Evolutionary conservation across 140 eudicot species (phyloP).

Genomic region (Erigeron philadelphicus): DNA sequence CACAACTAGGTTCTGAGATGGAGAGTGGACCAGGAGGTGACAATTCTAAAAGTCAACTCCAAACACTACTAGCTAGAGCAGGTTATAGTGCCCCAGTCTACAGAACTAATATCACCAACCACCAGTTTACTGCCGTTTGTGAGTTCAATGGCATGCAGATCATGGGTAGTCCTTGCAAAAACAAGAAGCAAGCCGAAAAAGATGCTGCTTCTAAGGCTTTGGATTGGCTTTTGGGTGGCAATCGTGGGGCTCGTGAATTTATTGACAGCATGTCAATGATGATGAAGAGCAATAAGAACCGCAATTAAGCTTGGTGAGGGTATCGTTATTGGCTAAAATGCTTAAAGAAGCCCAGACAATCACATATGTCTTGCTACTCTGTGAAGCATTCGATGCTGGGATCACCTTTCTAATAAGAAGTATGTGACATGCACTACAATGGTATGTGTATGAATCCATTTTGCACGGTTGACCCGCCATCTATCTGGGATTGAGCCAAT

Average conservation of each 20-base stretch:
- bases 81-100: conserved; percentile 61
- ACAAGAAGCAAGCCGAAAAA: conserved; percentile 80
- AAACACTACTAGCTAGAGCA: conserved; percentile 67
- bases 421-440: neutral
- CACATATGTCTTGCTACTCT: conserved; percentile 9
- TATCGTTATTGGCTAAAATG: conserved; percentile 1
- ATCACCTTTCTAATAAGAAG: neutral
- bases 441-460: neutral
- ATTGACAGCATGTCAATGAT: conserved; percentile 58
- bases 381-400: neutral
- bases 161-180: conserved; percentile 56
- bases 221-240: conserved; percentile 58
- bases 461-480: conserved; percentile 1
- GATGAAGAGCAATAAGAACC: conserved; percentile 62
- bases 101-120: conserved; percentile 44
- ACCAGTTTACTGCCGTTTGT: conserved; percentile 53
- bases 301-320: conserved; percentile 20
- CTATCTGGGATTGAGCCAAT: neutral
- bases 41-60: conserved; percentile 73
- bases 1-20: conserved; percentile 21
- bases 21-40: conserved; percentile 89
- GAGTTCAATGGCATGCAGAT: conserved; percentile 66
- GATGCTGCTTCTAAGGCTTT: conserved; percentile 79
- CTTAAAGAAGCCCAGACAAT: conserved; percentile 11
- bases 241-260: conserved; percentile 38